phyloP scores from a whole-genome alignment of 495 filamentous ascomycete species.

The Lasiosphaeriaceae sp. region DNA sequence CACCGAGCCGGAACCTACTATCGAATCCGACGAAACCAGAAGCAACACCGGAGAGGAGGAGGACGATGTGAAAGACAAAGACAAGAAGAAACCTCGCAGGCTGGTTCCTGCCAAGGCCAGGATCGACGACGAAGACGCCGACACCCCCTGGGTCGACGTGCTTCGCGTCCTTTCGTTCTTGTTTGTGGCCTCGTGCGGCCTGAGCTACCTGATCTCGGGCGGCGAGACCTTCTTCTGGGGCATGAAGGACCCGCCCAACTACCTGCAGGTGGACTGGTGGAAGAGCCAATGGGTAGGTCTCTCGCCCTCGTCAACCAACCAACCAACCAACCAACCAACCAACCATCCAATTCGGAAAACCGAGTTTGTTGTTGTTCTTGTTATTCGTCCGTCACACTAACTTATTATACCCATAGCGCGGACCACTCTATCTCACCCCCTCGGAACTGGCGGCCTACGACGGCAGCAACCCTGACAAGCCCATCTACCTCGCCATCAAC shows the following conservation, averaged over 20 bases:
- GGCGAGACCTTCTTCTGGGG: conserved; percentile 58
- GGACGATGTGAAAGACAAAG: not conserved
- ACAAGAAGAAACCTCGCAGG: conserved; percentile 18
- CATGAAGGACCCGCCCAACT: conserved; percentile 61
- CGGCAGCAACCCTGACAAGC: conserved; percentile 67
- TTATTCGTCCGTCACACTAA: not conserved
- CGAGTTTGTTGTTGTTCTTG: no score
- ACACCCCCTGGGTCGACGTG: conserved; percentile 60
- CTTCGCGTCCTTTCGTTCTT: conserved; percentile 69
- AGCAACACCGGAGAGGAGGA: no score
- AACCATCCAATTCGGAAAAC: no score
- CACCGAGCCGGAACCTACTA: not conserved
- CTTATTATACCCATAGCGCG: conserved; percentile 22
- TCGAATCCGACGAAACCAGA: no score
- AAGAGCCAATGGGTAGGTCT: conserved; percentile 57
- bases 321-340: no score
- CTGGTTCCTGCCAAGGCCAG: conserved; percentile 10
- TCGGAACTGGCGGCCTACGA: conserved; percentile 69
- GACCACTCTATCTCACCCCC: conserved; percentile 61
- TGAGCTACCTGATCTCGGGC: conserved; percentile 77
- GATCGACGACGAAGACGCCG: conserved; percentile 39
- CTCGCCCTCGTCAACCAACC: no score
- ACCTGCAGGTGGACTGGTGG: conserved; percentile 57
- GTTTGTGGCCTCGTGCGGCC: conserved; percentile 60
- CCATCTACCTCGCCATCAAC: conserved; percentile 91